Evolutionary conservation across 1,284 basidiomycete genomes (phyloP), one percentile per base, ranked within the genome.

Genomic region (Flammula alnicola): DNA sequence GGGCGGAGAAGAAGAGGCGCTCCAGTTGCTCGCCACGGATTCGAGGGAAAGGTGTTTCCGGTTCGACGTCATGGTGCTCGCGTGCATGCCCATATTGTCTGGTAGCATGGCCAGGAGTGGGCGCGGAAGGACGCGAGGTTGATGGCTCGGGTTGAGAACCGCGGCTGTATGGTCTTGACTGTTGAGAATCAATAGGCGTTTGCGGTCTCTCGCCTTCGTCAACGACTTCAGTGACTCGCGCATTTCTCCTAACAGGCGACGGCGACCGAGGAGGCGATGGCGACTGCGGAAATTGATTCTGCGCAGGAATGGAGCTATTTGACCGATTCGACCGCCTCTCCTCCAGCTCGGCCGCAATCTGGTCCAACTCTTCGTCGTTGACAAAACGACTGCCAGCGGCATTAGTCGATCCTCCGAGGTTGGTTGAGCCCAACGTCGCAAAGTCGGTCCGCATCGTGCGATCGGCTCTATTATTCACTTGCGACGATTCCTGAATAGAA

Each of bases 21-120:
- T 94, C 91, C 35, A 93, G 77, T 31, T 77, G 81, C 37, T 81
- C 81, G 8, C 89, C 88, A 11, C 84, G 81, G 42, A 94, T 93
- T 52, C 84, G 82, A 1, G 92, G 92, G 72, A 94, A 93, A 0
- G 91, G 86, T 0, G 83, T 76, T 31, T 77, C 77, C 0, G 47
- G 50, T 47, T 59, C 58, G 26, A 26, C 36, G 16, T n/a, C 20
- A 1, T 16, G 42, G 6, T 38, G 10, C 32, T 42, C 36, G 25
- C 36, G 30, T 40, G 23, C 19, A 14, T 23, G 29, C 12, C 39
- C 4, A 14, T 38, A 8, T 26, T 44, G 27, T 5, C 20, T 8
- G 17, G 54, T 48, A 0, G 68, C 65, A 51, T 72, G 66, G 16
- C 57, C 64, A 16, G 72, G 65, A 8, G 70, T 72, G 16, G 70